Conservation (phyloP, 345 rosid species). For the Citrus unshiu region DNA sequence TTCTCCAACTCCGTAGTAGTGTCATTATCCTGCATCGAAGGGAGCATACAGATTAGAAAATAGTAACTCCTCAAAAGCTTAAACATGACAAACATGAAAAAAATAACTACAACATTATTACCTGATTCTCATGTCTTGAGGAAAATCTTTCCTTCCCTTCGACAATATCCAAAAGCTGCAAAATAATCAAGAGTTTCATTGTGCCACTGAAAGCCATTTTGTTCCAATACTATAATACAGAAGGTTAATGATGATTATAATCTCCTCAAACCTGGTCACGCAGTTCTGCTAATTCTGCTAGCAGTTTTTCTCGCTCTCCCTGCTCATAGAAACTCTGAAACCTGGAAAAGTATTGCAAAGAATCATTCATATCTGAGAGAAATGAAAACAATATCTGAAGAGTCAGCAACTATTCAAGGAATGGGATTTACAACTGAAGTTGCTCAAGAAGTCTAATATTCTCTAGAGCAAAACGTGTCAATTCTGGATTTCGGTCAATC, state of each 20-base stretch:
- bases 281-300: constrained; percentile 63
- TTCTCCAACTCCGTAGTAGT: constrained; percentile 55
- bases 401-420: constrained; percentile 14
- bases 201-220: background rate
- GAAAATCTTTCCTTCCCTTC: constrained; percentile 38
- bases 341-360: constrained; percentile 36
- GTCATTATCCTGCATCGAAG: constrained; percentile 44
- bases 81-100: constrained; percentile 3
- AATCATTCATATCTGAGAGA: constrained; percentile 4
- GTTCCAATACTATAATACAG: background rate
- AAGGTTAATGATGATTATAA: background rate
- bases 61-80: background rate
- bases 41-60: constrained; percentile 19
- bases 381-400: constrained; percentile 10
- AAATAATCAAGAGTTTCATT: constrained; percentile 11
- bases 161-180: constrained; percentile 50
- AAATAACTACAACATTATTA: constrained; percentile 14
- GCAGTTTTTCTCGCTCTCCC: constrained; percentile 65
- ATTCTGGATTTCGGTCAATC: constrained; percentile 54
- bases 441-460: constrained; percentile 64
- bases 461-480: constrained; percentile 56
- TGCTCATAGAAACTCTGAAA: constrained; percentile 59
- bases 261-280: constrained; percentile 61
- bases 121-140: constrained; percentile 36
- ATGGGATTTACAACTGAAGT: constrained; percentile 56